Base-by-base conservation (phyloP, 2,329 filamentous ascomycete genomes). In the Phaeosphaeria sp. region DNA sequence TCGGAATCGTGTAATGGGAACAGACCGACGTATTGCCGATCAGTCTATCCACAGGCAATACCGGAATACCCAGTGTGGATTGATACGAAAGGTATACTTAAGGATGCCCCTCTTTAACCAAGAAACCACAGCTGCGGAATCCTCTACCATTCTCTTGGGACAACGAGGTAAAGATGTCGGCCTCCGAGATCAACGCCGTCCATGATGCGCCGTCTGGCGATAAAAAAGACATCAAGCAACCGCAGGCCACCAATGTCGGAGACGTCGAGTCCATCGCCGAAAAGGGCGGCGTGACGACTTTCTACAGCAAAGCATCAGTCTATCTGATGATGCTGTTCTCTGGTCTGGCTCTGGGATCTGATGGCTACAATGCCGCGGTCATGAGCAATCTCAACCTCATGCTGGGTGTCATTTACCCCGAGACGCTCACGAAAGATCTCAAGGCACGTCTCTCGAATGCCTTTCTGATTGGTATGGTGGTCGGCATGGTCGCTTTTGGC, bases 291-390 rank as follows among this genome's bases (percentile, higher is more conserved):
- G 58, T 59, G 13, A 59, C 62, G 7, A 46, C 63, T 21, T 22
- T 69, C 6, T 72, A 72, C 55, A 70, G 65, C 55, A 76, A 73
- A 39, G 48, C 59, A 3, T 75, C 71, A 11, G 66, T 74, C 23
- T 70, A 68, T 59, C 63, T 76, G 47, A 76, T 75, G 67, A 64
- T 75, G 2, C 57, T 77, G 13, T 76, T 74, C 53, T 75, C 73
- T 15, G 73, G 72, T 15, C 62, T 76, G 15, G 73, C 74, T 0
- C 72, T 77, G 51, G 74, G 74, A 1, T 72, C 67, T 9, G 74
- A 77, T 64, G 73, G 68, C 27, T 76, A 76, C 59, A 77, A 77
- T 55, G 69, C 67, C 20, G 72, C 74, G 1, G 63, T 75, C n/a
- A 76, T 76, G 56, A 72, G 73, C 23, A 71, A 77, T 20, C 50